Evolutionary conservation across 2,329 filamentous ascomycete genomes (phyloP).

Genomic region (Ascocoryne sarcoides): DNA sequence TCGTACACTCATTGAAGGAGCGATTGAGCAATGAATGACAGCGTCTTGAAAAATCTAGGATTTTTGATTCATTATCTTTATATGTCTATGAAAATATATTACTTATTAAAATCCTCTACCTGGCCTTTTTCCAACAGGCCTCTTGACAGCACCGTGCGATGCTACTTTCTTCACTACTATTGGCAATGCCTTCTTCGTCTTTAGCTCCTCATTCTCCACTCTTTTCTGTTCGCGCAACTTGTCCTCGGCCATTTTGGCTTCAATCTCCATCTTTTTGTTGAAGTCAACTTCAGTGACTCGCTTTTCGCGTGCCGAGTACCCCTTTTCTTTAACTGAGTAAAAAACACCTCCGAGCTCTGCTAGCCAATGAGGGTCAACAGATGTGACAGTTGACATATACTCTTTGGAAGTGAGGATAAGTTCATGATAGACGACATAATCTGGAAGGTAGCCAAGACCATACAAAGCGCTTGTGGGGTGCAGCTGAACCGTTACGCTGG

Average conservation of each 20-base stretch:
- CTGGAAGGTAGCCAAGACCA: conserved; percentile 84
- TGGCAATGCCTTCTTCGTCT: conserved; percentile 35
- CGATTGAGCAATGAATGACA: too few species aligned
- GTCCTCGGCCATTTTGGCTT: conserved; percentile 84
- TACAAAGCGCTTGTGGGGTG: conserved; percentile 93
- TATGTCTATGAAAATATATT: background rate
- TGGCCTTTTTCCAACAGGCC: conserved; percentile 47
- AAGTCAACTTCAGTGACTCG: conserved; percentile 85
- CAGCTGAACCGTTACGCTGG: conserved; percentile 85
- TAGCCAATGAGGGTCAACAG: conserved; percentile 94
- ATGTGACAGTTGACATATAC: conserved; percentile 95
- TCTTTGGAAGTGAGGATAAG: conserved; percentile 94
- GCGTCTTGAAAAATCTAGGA: too few species aligned
- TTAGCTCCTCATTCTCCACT: conserved; percentile 41
- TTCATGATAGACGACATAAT: conserved; percentile 97
- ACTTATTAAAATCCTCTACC: conserved; percentile 36
- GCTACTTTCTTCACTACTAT: conserved; percentile 46
- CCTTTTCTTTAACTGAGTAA: conserved; percentile 96
- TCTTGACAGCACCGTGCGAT: conserved; percentile 53
- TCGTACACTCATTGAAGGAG: too few species aligned
- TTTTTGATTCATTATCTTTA: too few species aligned
- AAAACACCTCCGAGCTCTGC: conserved; percentile 95
- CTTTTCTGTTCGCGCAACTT: conserved; percentile 58
- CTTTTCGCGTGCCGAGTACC: conserved; percentile 80
- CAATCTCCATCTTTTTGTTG: conserved; percentile 86